Percentiles rank a stretch among this genome's conserved stretches.
Conservation (phyloP, 441 rosid species). For the Aleurites moluccanus region DNA sequence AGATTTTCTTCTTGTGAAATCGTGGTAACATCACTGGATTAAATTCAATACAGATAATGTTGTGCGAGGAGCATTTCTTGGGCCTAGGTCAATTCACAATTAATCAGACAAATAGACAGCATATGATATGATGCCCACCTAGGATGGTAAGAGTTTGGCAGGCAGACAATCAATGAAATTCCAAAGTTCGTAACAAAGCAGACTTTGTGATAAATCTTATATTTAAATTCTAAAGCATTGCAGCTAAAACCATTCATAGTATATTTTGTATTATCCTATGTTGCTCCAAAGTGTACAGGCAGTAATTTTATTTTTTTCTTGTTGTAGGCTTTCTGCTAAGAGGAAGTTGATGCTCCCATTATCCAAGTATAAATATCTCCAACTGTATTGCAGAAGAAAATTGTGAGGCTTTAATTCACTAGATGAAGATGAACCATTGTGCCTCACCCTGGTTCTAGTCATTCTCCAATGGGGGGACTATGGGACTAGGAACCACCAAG, state of each 20-base stretch:
- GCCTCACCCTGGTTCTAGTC: neutral
- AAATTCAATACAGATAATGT: neutral
- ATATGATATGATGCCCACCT: neutral
- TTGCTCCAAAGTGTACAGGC: neutral
- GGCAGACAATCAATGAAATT: neutral
- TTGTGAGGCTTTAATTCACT: neutral
- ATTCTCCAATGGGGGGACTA: neutral
- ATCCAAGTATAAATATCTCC: neutral
- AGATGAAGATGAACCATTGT: neutral
- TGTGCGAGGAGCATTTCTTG: neutral
- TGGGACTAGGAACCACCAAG: neutral
- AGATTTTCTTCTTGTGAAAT: no score
- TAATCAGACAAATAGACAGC: conserved; percentile 1
- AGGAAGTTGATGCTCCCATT: neutral
- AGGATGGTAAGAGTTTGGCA: no score
- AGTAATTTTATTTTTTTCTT: neutral
- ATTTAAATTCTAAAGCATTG: neutral
- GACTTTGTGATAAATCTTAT: neutral
- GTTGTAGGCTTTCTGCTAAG: conserved; percentile 1
- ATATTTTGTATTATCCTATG: neutral
- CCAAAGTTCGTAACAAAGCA: neutral
- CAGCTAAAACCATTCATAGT: neutral
- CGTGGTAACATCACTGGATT: neutral
- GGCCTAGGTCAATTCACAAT: neutral
- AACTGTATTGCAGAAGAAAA: neutral